A percentile compares a stretch with the other conserved stretches of the same genome.
phyloP scores from a whole-genome alignment of 106 monocot species.

The Alisma plantagoaquatica region DNA sequence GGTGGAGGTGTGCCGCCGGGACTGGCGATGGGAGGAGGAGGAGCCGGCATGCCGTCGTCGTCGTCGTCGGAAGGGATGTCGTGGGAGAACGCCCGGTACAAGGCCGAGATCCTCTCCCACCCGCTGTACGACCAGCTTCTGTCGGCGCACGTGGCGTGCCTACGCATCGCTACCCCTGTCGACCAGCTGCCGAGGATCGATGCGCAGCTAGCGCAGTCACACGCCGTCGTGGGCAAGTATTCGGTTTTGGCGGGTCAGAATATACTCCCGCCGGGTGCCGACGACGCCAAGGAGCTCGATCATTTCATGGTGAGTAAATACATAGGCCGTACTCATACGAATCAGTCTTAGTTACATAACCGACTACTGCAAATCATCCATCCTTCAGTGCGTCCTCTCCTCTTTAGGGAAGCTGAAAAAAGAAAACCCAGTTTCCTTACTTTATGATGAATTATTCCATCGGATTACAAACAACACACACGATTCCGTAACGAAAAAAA shows the following conservation, averaged over 20 bases:
- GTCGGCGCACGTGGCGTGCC: slow-evolving; percentile 80
- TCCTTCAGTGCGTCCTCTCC: too few relatives aligned
- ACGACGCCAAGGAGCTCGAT: slow-evolving; percentile 76
- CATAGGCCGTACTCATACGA: too few relatives aligned
- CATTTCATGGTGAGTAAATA: slow-evolving; percentile 96
- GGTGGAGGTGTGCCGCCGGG: too few relatives aligned
- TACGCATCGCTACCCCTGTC: slow-evolving; percentile 83
- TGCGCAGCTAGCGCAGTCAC: slow-evolving; percentile 67
- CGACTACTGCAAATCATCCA: too few relatives aligned
- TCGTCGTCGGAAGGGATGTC: slow-evolving; percentile 26
- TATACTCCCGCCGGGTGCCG: slow-evolving; percentile 9
- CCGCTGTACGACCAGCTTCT: slow-evolving; percentile 90
- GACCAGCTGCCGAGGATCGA: slow-evolving; percentile 91
- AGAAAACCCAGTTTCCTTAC: too few relatives aligned
- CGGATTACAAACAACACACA: too few relatives aligned
- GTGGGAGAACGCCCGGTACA: slow-evolving; percentile 52
- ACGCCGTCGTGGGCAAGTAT: slow-evolving; percentile 50
- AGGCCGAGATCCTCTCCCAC: slow-evolving; percentile 74
- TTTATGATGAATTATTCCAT: too few relatives aligned
- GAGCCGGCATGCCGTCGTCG: slow-evolving; percentile 4
- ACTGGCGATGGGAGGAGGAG: slow-evolving; percentile 3
- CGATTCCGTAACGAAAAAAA: too few relatives aligned
- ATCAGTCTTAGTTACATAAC: too few relatives aligned
- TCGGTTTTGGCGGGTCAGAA: slow-evolving; percentile 24
- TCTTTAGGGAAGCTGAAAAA: too few relatives aligned